Conservation (phyloP, 2,329 filamentous ascomycete genomes). For the Fusarium tanahbumbuense region DNA sequence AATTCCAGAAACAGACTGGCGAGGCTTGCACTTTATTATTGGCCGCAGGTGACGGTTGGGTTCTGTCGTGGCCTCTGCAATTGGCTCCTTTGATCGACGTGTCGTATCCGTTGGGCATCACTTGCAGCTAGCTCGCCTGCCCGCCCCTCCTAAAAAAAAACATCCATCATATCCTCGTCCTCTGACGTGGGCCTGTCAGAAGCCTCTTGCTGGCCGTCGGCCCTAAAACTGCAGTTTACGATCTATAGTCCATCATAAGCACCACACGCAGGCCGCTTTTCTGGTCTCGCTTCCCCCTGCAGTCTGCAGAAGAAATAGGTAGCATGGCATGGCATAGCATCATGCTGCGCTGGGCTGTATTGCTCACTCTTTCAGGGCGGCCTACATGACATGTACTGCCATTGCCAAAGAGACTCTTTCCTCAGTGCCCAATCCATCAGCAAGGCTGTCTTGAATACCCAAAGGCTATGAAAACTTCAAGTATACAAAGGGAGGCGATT, state of each 20-base stretch:
- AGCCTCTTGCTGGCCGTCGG: constrained; percentile 23
- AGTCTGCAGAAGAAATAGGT: constrained; percentile 5
- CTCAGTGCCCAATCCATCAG: constrained; percentile 20
- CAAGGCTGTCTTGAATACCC: constrained; percentile 9
- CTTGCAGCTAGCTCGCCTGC: constrained; percentile 24
- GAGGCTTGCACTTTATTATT: constrained; percentile 35
- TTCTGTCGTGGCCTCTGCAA: constrained; percentile 7
- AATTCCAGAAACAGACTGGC: constrained; percentile 19
- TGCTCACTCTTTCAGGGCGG: constrained; percentile 17
- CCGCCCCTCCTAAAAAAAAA: constrained; percentile 16
- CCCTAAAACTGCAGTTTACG: constrained; percentile 11
- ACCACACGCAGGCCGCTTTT: constrained; percentile 22
- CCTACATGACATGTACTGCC: constrained; percentile 1
- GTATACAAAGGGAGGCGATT: constrained; percentile 19
- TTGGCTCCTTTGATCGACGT: constrained; percentile 25
- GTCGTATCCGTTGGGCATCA: constrained; percentile 36
- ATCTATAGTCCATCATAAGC: constrained; percentile 30
- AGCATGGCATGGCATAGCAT: constrained; percentile 6
- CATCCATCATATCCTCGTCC: neutral
- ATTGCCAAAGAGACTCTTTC: neutral
- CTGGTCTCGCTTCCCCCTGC: constrained; percentile 15
- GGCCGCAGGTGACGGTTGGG: constrained; percentile 27
- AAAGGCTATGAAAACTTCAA: neutral
- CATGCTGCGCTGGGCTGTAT: neutral
- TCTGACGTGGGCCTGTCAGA: constrained; percentile 29